Evolutionary conservation across 441 rosid genomes (phyloP), one percentile per base, ranked within the genome.

Genomic region (Populus tomentosa): DNA sequence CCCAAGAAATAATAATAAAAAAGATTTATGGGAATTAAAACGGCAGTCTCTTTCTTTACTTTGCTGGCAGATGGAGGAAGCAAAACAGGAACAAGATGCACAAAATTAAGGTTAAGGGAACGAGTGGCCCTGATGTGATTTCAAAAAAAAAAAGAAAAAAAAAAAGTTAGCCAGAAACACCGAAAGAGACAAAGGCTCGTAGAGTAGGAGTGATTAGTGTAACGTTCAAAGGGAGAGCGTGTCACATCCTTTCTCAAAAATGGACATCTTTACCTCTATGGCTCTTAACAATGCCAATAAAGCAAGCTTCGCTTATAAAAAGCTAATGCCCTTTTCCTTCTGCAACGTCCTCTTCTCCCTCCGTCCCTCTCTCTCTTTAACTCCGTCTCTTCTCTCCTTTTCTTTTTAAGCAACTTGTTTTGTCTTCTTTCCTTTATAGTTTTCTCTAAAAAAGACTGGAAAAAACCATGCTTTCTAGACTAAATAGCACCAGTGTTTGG

Each of bases 391-490:
- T 35, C 68, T 26, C n/a, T 28, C 40, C 20, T 66, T 28, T 14
- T 23, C 65, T 38, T 68, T 64, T 16, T 53, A 53, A 11, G 35
- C 76, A 59, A 68, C 33, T 69, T 61, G 59, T 50, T 68, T 7
- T 35, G 18, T 65, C 46, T 62, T 50, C 40, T 66, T 74, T 75
- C 85, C 61, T 18, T 75, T 76, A 40, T 40, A 69, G 71, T 81
- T 80, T 76, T 65, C 38, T 70, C 70, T n/a, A 24, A 73, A 71
- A 64, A 26, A 65, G 46, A 42, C 42, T 50, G 70, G 77, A 63
- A 66, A 50, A 65, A 75, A 72, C 28, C 78, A 87, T 89, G 90
- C 82, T 89, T 33, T 86, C 90, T 14, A 74, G 87, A 40, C 72
- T 81, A n/a, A 85, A 75, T 69, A 81, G 87, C 69, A 62, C 24